Conservation (phyloP, 805 yeast species). For the Diddensiella transvaalensis region DNA sequence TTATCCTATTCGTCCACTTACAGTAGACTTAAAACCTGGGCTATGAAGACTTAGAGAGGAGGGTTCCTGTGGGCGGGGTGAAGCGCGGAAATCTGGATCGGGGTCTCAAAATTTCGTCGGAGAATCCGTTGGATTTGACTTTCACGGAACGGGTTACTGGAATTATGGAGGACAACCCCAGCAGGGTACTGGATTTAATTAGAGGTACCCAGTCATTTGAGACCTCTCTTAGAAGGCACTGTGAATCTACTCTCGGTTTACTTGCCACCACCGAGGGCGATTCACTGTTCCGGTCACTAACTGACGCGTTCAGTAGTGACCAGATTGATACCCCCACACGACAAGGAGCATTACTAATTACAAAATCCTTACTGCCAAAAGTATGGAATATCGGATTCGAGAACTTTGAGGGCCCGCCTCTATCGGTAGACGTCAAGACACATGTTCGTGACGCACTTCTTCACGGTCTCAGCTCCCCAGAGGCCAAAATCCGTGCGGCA, state of each 20-base stretch:
- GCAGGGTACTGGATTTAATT: not conserved
- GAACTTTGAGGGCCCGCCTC: constrained; percentile 62
- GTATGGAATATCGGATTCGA: constrained; percentile 85
- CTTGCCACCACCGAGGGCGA: not conserved
- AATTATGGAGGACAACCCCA: not conserved
- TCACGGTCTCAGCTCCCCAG: constrained; percentile 43
- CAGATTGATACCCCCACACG: constrained; percentile 1
- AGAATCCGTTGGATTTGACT: no score
- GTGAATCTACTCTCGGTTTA: not conserved
- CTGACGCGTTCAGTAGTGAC: not conserved
- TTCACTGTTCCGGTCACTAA: not conserved
- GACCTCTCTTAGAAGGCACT: not conserved
- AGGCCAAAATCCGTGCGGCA: constrained; percentile 60
- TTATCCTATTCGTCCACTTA: no score
- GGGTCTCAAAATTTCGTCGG: no score
- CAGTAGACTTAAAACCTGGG: no score
- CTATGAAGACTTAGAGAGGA: no score
- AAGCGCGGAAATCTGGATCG: no score
- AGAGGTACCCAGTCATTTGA: constrained; percentile 1
- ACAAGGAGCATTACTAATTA: constrained; percentile 63
- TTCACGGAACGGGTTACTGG: no score
- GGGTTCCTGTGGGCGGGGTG: no score
- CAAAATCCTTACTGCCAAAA: constrained; percentile 63
- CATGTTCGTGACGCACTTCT: constrained; percentile 51
- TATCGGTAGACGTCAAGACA: constrained; percentile 50